Conservation (phyloP, 345 rosid species). For the Streptanthus diversifolius region DNA sequence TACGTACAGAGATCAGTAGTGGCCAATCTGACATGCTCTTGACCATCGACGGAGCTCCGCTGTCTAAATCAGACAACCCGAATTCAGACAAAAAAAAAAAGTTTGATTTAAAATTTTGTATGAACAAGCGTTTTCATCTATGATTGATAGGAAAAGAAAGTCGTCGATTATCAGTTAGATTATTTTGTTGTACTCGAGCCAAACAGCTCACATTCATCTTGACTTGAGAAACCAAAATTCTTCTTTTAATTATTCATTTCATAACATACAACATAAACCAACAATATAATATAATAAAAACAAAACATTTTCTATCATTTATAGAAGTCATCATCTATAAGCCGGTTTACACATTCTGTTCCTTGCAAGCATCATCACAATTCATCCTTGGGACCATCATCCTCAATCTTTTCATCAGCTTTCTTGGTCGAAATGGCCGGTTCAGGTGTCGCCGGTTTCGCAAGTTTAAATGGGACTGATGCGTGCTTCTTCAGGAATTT, state of each 20-base stretch:
- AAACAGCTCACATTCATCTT: not conserved
- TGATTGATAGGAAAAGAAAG: too few species aligned
- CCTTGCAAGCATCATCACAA: conserved; percentile 44
- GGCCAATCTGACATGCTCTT: too few species aligned
- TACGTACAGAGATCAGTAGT: too few species aligned
- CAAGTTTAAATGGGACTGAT: conserved; percentile 87
- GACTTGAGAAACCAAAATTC: not conserved
- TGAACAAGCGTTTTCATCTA: too few species aligned
- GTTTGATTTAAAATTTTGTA: too few species aligned
- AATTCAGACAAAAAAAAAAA: too few species aligned
- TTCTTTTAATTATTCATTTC: conserved; percentile 3
- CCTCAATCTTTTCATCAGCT: conserved; percentile 18
- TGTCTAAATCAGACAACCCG: too few species aligned
- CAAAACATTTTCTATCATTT: conserved; percentile 22
- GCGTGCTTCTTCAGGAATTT: conserved; percentile 91
- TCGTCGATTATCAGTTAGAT: too few species aligned
- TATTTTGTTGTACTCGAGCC: too few species aligned
- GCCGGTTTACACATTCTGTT: conserved; percentile 10
- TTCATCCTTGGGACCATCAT: conserved; percentile 61
- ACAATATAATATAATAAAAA: not conserved
- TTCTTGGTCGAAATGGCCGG: conserved; percentile 27
- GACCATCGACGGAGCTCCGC: too few species aligned
- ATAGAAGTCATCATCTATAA: conserved; percentile 24
- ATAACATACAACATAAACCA: not conserved
- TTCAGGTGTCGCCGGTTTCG: conserved; percentile 51